A percentile compares a stretch with the other conserved stretches of the same genome.
These are phyloP conservation scores for Fusarium anguioides DNA, from an alignment of 2,329 filamentous ascomycete species.

Conservation along the genomic window DNA sequence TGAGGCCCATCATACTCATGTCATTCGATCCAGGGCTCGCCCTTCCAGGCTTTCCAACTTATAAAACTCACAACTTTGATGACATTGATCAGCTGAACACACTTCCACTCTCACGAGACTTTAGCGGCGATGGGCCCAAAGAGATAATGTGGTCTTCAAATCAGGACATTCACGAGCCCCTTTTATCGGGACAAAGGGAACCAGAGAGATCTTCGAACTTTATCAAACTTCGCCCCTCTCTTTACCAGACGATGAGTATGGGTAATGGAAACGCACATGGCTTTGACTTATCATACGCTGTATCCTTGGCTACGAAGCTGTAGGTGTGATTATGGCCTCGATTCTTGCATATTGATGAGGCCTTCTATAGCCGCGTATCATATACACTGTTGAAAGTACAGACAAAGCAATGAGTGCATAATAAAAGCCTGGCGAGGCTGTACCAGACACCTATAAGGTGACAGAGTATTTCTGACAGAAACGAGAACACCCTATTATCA, in stretches of 20 bases:
- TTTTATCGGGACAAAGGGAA: not conserved
- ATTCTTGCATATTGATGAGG: constrained; percentile 10
- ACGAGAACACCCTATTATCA: not conserved
- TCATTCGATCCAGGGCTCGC: constrained; percentile 48
- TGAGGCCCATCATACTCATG: constrained; percentile 41
- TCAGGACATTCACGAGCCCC: not conserved
- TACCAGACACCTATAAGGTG: not conserved
- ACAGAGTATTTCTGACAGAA: not conserved
- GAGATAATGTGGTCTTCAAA: not conserved
- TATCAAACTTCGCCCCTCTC: constrained; percentile 10
- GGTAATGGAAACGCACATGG: constrained; percentile 34
- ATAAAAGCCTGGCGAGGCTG: not conserved
- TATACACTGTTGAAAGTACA: too few relatives aligned
- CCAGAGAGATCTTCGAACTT: not conserved
- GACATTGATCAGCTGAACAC: not conserved
- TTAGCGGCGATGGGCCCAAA: not conserved
- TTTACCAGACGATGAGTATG: constrained; percentile 34
- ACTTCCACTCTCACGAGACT: not conserved
- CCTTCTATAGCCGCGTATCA: constrained; percentile 1
- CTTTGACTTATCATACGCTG: constrained; percentile 29
- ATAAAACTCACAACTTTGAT: not conserved
- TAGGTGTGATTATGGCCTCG: constrained; percentile 1
- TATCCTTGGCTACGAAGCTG: not conserved
- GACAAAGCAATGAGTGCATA: not conserved
- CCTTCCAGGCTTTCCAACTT: constrained; percentile 35